Evolutionary conservation across 805 yeast species (phyloP).

Genomic region (Saturnispora hagleri): DNA sequence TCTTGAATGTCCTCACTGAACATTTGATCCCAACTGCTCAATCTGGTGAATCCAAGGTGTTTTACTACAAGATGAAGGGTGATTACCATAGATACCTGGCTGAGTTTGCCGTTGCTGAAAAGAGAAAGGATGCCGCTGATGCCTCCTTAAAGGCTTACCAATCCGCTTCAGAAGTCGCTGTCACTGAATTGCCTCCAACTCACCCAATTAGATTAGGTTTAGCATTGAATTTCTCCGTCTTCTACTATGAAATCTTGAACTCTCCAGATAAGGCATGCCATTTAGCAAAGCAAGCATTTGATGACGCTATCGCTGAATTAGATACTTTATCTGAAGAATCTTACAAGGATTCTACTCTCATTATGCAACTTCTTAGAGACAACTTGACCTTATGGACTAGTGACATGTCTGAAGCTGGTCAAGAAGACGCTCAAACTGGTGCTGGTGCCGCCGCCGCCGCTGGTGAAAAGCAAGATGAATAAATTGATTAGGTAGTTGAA

Average conservation of each 20-base stretch:
- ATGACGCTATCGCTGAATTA: conserved; percentile 97
- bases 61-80: conserved; percentile 99
- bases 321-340: conserved; percentile 97
- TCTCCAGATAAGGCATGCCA: conserved; percentile 99
- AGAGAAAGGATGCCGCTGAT: conserved; percentile 87
- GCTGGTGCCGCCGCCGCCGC: conserved; percentile 6
- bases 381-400: conserved; percentile 97
- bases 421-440: conserved; percentile 33
- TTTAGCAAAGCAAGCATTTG: conserved; percentile 97
- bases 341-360: conserved; percentile 95
- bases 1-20: conserved; percentile 74
- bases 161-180: conserved; percentile 94
- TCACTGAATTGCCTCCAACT: conserved; percentile 94
- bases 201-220: conserved; percentile 97
- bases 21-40: conserved; percentile 91
- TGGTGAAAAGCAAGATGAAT: conserved; percentile 11
- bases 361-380: conserved; percentile 98
- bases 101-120: conserved; percentile 87
- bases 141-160: conserved; percentile 90
- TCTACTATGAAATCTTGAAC: conserved; percentile 95
- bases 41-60: conserved; percentile 95
- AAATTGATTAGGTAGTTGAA: conserved; percentile 1
- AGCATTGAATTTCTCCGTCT: conserved; percentile 95
- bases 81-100: conserved; percentile 99
- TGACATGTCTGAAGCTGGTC: conserved; percentile 79